A percentile compares a stretch with the other conserved stretches of the same genome.
Conservation (phyloP, 129 eudicot species). For the Helianthus annuus region DNA sequence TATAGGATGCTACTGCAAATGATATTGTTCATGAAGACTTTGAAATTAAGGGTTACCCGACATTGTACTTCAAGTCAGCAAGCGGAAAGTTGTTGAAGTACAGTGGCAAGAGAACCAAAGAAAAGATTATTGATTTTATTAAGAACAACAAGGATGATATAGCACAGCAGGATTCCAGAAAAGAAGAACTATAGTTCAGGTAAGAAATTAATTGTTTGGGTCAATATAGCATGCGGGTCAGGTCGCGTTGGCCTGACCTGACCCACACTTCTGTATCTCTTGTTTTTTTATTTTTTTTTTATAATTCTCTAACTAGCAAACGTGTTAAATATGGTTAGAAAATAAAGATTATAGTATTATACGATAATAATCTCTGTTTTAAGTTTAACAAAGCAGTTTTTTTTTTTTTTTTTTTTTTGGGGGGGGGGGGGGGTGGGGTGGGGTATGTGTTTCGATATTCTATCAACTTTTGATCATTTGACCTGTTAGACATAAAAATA, state of each 20-base stretch:
- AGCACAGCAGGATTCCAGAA: conserved; percentile 31
- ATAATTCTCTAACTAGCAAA: not conserved
- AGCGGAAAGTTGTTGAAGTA: conserved; percentile 62
- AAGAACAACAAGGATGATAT: conserved; percentile 59
- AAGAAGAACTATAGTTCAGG: conserved; percentile 75
- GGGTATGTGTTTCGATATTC: too few species aligned
- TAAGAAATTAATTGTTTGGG: conserved; percentile 15
- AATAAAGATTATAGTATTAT: not conserved
- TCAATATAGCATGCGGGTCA: not conserved
- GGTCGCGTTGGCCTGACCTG: not conserved
- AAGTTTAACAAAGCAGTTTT: too few species aligned
- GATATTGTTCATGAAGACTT: conserved; percentile 61
- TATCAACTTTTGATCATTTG: not conserved
- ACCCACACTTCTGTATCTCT: not conserved
- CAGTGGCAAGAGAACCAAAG: conserved; percentile 74
- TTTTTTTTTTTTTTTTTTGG: too few species aligned
- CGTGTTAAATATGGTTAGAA: not conserved
- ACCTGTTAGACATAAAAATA: not conserved
- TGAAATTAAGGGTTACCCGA: conserved; percentile 82
- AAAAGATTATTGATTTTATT: conserved; percentile 62
- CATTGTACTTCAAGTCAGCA: conserved; percentile 80
- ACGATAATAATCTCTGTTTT: not conserved
- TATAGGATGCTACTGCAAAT: conserved; percentile 88
- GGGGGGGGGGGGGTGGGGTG: too few species aligned
- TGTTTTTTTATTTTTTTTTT: not conserved